Conservation (phyloP, 805 yeast genomes). For the Candida adriatica region DNA sequence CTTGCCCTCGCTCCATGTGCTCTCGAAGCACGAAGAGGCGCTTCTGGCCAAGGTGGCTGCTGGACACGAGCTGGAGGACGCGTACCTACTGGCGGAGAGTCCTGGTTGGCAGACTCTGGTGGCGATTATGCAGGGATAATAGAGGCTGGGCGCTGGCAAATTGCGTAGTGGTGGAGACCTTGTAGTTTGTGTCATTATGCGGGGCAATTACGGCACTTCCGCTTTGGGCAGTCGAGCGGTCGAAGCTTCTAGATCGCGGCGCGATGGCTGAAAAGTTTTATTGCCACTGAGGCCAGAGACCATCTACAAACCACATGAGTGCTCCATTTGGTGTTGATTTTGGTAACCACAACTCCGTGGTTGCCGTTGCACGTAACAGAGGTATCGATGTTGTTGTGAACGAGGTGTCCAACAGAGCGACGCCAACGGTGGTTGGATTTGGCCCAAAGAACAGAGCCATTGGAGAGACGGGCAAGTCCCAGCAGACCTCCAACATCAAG, state of each 20-base stretch:
- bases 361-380: conserved; percentile 96
- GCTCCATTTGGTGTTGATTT: conserved; percentile 96
- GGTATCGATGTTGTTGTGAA: conserved; percentile 98
- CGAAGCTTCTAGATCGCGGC: conserved; percentile 8
- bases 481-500: conserved; percentile 93
- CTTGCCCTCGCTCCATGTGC: conserved; percentile 47
- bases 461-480: conserved; percentile 95
- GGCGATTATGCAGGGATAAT: conserved; percentile 38
- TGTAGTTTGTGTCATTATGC: neutral
- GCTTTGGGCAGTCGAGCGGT: conserved; percentile 4
- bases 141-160: too few species aligned
- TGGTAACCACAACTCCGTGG: conserved; percentile 89
- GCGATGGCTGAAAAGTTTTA: conserved; percentile 8
- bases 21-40: conserved; percentile 48
- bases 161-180: neutral
- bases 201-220: conserved; percentile 1
- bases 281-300: neutral
- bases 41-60: conserved; percentile 43
- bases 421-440: conserved; percentile 90
- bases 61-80: conserved; percentile 35
- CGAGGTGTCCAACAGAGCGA: conserved; percentile 96
- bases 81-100: conserved; percentile 43
- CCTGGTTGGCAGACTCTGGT: conserved; percentile 82
- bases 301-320: conserved; percentile 48
- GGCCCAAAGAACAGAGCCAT: conserved; percentile 83